phyloP scores from a whole-genome alignment of 345 rosid genomes.

The Populus euphratica region DNA sequence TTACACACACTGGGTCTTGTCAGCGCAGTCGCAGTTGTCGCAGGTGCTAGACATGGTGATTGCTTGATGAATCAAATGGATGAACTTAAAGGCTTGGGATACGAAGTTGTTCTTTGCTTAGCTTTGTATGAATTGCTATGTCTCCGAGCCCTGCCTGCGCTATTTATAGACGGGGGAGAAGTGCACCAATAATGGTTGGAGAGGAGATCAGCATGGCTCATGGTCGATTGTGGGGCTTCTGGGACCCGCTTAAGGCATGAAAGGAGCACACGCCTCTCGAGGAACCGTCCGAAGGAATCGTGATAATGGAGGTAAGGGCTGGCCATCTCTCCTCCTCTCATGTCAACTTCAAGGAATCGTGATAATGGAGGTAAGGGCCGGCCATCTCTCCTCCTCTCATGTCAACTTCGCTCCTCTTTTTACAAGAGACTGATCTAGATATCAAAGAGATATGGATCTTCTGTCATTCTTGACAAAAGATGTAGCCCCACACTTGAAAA shows the following conservation, averaged over 20 bases:
- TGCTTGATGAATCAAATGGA: not conserved
- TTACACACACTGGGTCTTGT: conserved; percentile 75
- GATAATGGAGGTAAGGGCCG: conserved; percentile 28
- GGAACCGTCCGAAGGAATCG: conserved; percentile 37
- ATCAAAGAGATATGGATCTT: not conserved
- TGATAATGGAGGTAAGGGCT: conserved; percentile 30
- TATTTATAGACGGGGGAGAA: conserved; percentile 48
- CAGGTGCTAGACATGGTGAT: conserved; percentile 68
- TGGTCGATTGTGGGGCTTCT: not conserved
- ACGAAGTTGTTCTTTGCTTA: conserved; percentile 5
- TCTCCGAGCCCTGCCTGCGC: not conserved
- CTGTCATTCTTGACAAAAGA: not conserved
- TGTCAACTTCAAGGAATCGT: conserved; percentile 60
- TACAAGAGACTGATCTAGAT: not conserved
- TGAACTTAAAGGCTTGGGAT: not conserved
- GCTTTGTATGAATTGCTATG: conserved; percentile 13
- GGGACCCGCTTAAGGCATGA: conserved; percentile 21
- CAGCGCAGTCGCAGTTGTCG: conserved; percentile 75
- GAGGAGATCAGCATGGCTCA: no score
- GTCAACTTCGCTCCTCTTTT: conserved; percentile 40
- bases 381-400: conserved; percentile 54
- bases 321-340: conserved; percentile 54
- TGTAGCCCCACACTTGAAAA: not conserved
- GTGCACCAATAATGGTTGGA: not conserved
- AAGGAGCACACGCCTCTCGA: conserved; percentile 47